These are phyloP conservation scores for Sonneratia alba DNA, from an alignment of 345 rosid species.

Conservation along the genomic window DNA sequence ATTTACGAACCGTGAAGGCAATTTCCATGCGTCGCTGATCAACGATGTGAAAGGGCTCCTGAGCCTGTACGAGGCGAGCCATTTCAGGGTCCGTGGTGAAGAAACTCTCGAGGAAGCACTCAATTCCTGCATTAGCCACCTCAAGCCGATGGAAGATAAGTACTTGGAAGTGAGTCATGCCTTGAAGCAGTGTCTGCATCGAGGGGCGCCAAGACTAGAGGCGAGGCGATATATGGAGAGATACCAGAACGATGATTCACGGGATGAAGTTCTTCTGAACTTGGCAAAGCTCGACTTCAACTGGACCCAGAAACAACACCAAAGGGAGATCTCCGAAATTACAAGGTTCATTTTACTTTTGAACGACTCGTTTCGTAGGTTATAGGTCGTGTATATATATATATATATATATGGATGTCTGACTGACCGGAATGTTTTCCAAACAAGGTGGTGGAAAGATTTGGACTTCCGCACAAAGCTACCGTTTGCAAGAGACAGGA, in stretches of 20 bases:
- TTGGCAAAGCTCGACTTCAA: slow-evolving; percentile 18
- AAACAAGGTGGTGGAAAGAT: slow-evolving; percentile 18
- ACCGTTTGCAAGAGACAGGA: slow-evolving; percentile 14
- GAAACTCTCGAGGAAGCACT: slow-evolving; percentile 15
- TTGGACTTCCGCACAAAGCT: slow-evolving; percentile 9
- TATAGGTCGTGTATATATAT: too few species aligned
- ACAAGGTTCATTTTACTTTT: neutral
- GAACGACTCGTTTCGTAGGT: neutral
- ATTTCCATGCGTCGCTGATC: neutral
- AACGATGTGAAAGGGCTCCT: slow-evolving; percentile 4
- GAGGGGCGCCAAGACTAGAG: slow-evolving; percentile 4
- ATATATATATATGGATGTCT: neutral
- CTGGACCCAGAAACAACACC: slow-evolving; percentile 6
- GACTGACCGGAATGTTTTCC: neutral
- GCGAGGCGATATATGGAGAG: slow-evolving; percentile 7
- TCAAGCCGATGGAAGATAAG: neutral
- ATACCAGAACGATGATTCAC: slow-evolving; percentile 5
- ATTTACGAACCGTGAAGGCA: slow-evolving; percentile 8
- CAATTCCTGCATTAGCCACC: slow-evolving; percentile 8
- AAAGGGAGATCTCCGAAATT: neutral
- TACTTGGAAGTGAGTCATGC: slow-evolving; percentile 4
- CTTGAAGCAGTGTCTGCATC: slow-evolving; percentile 7
- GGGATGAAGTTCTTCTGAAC: neutral
- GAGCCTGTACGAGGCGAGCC: slow-evolving; percentile 8
- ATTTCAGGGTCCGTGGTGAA: slow-evolving; percentile 10